Base-by-base conservation (phyloP, 2,329 filamentous ascomycete species). In the Fusarium humuli region DNA sequence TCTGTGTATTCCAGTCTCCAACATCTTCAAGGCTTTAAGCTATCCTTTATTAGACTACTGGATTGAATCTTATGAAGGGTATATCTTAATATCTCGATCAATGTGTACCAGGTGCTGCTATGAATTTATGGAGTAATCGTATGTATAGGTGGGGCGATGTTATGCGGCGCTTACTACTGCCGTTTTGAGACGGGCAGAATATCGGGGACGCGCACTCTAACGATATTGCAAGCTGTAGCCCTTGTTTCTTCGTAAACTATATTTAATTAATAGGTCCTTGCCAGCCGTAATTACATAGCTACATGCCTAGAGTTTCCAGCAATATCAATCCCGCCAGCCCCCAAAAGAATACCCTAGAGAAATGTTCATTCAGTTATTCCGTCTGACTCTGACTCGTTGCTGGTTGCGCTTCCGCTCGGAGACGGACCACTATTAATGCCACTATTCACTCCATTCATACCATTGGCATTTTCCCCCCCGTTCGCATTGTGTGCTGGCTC, bases 291-390 rank as follows among this genome's bases (percentile, higher is more conserved):
- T 32, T 32, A n/a, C 10, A n/a, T 7, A n/a, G 5, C 6, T 18
- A 18, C 2, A 18, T 6, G 9, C 9, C 32, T 34, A 10, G 8
- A 9, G 3, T 18, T 11, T 18, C 2, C 8, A 10, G 16, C 5
- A 18, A 18, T 6, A 11, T 37, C 8, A 18, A 10, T 37, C 1
- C 1, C 9, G 9, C 5, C 5, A 4, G 16, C 3, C 10, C 16
- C 16, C 1, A 37, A 12, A 37, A n/a, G 6, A n/a, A 11, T 7
- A 37, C 1, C 11, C 1, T 11, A 37, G 3, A 37, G 10, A 37
- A 37, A n/a, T n/a, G 6, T 10, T 37, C 6, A 37, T 37, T 37
- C 3, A 6, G 34, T n/a, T 10, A n/a, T 37, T 37, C 10, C 3
- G 9, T 37, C 34, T 37, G 34, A n/a, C 10, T 11, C 34, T 4